Evolutionary conservation across 1,284 basidiomycete genomes (phyloP), one percentile per base, ranked within the genome.

Genomic region (Ustilago tritici): DNA sequence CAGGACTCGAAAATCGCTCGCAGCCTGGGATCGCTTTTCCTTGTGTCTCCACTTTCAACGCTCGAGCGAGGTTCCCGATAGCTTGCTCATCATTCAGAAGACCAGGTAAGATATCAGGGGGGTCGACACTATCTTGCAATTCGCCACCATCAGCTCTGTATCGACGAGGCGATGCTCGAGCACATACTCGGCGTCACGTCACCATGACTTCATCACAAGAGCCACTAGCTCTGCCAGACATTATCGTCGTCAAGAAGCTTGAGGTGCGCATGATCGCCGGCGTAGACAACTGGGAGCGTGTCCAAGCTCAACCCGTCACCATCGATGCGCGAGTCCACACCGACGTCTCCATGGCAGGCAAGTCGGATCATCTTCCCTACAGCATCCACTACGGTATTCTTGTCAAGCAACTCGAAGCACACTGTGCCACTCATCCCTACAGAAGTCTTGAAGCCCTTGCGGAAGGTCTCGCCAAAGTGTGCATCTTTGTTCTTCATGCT

Each of bases 321-420:
- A 82, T 92, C 61, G 89, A 90, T 46, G 84, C 92, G 9, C 85
- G 87, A 9, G 88, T 93, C 53, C 86, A 88, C 15, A 89, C 91
- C 75, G 89, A 91, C 77, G 87, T 92, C 17, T 87, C 88, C 12
- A 78, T 82, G 11, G 87, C 91, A 3, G 91, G 91, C 23, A 79
- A 79, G 3, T 87, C 87, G 5, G 92, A 93, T 82, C 88, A 92
- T 72, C 85, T 93, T 4, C 79, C 87, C 0, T 84, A 89, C 70
- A 91, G 91, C 1, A 88, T 92, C 70, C 84, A 85, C 70, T 85
- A 85, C 53, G 84, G 80, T 65, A 71, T 80, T 34, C 80, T 82
- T 54, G 79, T 78, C 65, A 86, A 81, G 65, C 81, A 82, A 55
- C 71, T 86, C 35, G 84, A 86, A 61, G 78, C 70, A 11, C 76